Conservation (phyloP, 257 asterid genomes). For the Fraxinus americana region DNA sequence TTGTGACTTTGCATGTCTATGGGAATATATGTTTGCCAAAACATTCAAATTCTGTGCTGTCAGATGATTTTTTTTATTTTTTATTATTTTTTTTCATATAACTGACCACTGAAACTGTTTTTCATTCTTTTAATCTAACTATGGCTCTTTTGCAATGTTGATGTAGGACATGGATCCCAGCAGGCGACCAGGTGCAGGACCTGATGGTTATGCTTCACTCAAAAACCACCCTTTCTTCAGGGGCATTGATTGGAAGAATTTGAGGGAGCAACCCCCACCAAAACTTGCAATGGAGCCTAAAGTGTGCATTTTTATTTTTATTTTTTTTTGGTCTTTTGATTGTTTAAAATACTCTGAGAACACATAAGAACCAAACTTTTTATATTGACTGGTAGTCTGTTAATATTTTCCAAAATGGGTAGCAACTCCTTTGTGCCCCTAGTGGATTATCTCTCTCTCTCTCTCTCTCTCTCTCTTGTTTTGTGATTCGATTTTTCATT, state of each 20-base stretch:
- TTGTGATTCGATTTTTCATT: neutral
- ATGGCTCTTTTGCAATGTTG: slow-evolving; percentile 19
- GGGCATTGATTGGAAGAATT: slow-evolving; percentile 73
- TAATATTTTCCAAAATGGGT: neutral
- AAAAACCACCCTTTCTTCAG: slow-evolving; percentile 81
- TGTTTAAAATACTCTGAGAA: neutral
- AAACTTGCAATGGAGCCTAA: slow-evolving; percentile 69
- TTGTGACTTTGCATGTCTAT: neutral
- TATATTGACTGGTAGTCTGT: neutral
- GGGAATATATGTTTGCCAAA: neutral
- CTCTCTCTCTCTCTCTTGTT: no score
- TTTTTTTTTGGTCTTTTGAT: neutral
- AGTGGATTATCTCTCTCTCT: neutral
- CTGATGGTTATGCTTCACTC: slow-evolving; percentile 74
- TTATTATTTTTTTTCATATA: neutral
- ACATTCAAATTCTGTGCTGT: neutral
- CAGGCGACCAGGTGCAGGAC: slow-evolving; percentile 90
- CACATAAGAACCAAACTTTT: neutral
- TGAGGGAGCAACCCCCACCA: slow-evolving; percentile 79
- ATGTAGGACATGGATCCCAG: slow-evolving; percentile 87
- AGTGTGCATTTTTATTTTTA: slow-evolving; percentile 38
- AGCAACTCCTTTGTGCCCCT: neutral
- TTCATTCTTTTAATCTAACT: neutral
- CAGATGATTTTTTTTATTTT: no score
- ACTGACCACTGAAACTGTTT: neutral